These are phyloP conservation scores for Podosphaera fusca DNA, from an alignment of 2,329 filamentous ascomycete genomes.

Conservation along the genomic window DNA sequence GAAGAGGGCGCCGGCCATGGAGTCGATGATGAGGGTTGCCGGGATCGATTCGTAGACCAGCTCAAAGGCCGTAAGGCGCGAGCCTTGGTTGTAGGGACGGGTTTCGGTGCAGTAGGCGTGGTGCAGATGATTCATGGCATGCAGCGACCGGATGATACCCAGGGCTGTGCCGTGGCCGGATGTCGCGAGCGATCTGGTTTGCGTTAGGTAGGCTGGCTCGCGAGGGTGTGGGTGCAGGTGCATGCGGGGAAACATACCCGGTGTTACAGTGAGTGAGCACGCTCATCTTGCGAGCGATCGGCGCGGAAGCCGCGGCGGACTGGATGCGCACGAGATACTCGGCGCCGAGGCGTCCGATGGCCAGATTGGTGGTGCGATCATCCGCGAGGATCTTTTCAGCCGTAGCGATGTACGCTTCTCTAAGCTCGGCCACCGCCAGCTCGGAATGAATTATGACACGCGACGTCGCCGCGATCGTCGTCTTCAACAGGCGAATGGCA, in stretches of 20 bases:
- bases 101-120: constrained; percentile 95
- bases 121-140: constrained; percentile 38
- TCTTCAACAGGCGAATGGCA: constrained; percentile 59
- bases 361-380: constrained; percentile 69
- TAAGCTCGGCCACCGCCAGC: constrained; percentile 24
- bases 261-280: constrained; percentile 97
- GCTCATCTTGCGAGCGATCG: constrained; percentile 35
- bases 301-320: constrained; percentile 16
- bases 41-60: constrained; percentile 86
- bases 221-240: neutral
- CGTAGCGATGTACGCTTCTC: constrained; percentile 48
- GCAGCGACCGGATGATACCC: constrained; percentile 73
- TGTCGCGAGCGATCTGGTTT: constrained; percentile 57
- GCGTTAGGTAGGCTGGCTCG: too few species aligned
- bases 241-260: constrained; percentile 28
- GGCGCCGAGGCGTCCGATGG: constrained; percentile 64
- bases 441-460: neutral
- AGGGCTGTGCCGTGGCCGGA: constrained; percentile 94
- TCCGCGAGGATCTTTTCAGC: constrained; percentile 73
- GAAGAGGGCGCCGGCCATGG: constrained; percentile 82
- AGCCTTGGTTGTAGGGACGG: constrained; percentile 92
- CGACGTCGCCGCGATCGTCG: too few species aligned
- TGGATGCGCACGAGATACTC: constrained; percentile 40
- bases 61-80: constrained; percentile 83
- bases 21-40: constrained; percentile 80